Conservation (phyloP, 306 rosid species). For the Cucumis cinereus region DNA sequence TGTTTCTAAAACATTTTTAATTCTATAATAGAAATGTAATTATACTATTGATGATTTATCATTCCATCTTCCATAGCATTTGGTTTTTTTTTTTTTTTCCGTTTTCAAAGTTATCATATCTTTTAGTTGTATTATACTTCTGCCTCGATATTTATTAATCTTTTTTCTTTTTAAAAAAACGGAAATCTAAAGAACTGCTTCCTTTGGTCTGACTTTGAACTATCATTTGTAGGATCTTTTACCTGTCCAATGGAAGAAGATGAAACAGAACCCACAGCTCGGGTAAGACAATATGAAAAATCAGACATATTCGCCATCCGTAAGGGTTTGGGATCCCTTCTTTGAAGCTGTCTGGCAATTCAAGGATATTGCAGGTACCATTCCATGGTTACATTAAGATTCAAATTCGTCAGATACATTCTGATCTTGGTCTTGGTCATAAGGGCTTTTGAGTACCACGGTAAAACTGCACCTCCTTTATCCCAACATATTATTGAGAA, state of each 20-base stretch:
- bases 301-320: neutral
- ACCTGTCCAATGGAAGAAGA: conserved; percentile 17
- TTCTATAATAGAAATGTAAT: neutral
- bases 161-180: neutral
- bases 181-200: neutral
- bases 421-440: conserved; percentile 1
- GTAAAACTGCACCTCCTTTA: conserved; percentile 15
- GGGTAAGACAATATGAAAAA: neutral
- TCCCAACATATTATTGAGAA: neutral
- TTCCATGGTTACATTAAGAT: conserved; percentile 63
- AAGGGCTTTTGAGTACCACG: conserved; percentile 8
- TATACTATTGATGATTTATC: neutral
- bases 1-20: neutral
- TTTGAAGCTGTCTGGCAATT: conserved; percentile 31
- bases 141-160: neutral
- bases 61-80: neutral
- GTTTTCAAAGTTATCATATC: neutral
- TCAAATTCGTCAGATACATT: conserved; percentile 26
- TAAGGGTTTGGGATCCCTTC: conserved; percentile 6
- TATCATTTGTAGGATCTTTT: neutral
- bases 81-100: neutral
- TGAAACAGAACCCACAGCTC: conserved; percentile 9
- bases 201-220: neutral
- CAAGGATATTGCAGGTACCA: conserved; percentile 33
- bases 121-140: neutral